These are phyloP conservation scores for Pythium oligandrum DNA, from an alignment of 352 stramenopile species.

Conservation along the genomic window DNA sequence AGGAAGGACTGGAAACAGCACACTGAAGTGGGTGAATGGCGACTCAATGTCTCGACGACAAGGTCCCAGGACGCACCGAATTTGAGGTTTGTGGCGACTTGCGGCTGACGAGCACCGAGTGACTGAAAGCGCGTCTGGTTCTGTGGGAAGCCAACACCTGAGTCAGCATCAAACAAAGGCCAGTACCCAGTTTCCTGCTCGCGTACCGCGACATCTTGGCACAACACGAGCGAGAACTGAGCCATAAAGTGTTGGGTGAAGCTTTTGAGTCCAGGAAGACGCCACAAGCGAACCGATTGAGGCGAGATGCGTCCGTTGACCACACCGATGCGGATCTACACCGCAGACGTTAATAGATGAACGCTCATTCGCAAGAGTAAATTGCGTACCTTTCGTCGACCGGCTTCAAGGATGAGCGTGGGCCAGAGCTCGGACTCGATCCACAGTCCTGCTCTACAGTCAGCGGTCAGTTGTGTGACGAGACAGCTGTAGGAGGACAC, in stretches of 20 bases:
- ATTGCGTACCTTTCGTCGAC: conserved; percentile 22
- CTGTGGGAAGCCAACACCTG: conserved; percentile 14
- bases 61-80: conserved; percentile 37
- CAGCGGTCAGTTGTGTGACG: too few species aligned
- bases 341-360: conserved; percentile 1
- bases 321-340: conserved; percentile 48
- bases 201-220: conserved; percentile 46
- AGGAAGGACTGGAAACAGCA: too few species aligned
- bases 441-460: conserved; percentile 54
- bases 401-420: conserved; percentile 53
- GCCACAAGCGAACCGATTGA: conserved; percentile 46
- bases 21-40: too few species aligned
- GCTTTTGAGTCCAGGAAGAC: conserved; percentile 22
- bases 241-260: conserved; percentile 16
- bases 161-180: not conserved
- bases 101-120: conserved; percentile 31
- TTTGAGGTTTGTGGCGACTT: conserved; percentile 56
- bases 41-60: not conserved
- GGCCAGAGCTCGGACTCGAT: conserved; percentile 84
- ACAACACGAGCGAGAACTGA: conserved; percentile 52
- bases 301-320: conserved; percentile 63
- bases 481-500: conserved; percentile 1
- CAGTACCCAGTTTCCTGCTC: not conserved
- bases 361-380: not conserved
- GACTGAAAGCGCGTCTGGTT: conserved; percentile 37